A percentile compares a stretch with the other conserved stretches of the same genome.
Conservation (phyloP, 129 eudicot species). For the Heracleum sosnowskyi region DNA sequence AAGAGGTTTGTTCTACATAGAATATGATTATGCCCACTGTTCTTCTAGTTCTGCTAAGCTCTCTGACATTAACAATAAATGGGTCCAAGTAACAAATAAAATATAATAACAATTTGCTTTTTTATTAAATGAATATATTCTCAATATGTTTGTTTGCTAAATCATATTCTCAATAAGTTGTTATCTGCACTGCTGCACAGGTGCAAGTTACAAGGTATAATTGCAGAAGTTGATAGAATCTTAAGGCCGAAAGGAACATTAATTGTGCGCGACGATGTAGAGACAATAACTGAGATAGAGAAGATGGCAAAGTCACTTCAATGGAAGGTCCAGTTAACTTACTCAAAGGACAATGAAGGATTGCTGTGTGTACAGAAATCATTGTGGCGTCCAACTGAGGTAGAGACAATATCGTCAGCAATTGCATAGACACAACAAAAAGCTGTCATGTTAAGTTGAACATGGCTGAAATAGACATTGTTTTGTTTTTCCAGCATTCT, state of each 20-base stretch:
- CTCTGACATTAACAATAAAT: background rate
- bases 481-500: background rate
- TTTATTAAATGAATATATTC: background rate
- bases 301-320: slow-evolving; percentile 55
- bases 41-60: background rate
- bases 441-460: background rate
- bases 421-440: slow-evolving; percentile 22
- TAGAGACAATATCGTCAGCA: slow-evolving; percentile 44
- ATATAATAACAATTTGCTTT: background rate
- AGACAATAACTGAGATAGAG: slow-evolving; percentile 40
- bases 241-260: slow-evolving; percentile 49
- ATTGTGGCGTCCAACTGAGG: slow-evolving; percentile 50
- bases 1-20: slow-evolving; percentile 30
- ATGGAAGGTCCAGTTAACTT: slow-evolving; percentile 39
- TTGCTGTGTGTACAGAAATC: slow-evolving; percentile 45
- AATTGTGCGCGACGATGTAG: slow-evolving; percentile 47
- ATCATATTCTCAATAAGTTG: background rate
- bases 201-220: slow-evolving; percentile 48
- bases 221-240: slow-evolving; percentile 67
- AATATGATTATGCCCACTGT: background rate
- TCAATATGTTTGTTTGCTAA: background rate
- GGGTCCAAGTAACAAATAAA: background rate
- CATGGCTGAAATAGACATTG: background rate
- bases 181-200: slow-evolving; percentile 18
- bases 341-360: slow-evolving; percentile 46